These are phyloP conservation scores for Annona squamosa DNA, from an alignment of 164 flowering plant genomes.

Conservation along the genomic window DNA sequence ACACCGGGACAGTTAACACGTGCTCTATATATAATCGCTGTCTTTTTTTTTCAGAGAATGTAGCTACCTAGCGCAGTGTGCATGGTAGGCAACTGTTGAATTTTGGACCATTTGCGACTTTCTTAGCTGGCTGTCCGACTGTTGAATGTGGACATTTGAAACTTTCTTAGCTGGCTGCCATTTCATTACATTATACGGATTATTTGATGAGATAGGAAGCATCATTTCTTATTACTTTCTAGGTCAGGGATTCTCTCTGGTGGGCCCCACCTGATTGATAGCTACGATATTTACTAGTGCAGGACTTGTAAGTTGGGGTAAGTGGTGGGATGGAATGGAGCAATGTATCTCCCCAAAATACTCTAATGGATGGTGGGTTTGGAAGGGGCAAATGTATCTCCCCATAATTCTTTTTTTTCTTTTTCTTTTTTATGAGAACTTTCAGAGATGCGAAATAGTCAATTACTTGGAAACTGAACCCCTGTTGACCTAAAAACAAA, in stretches of 20 bases:
- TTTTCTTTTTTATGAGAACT: no score
- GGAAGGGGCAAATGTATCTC: not conserved
- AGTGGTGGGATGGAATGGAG: not conserved
- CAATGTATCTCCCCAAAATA: not conserved
- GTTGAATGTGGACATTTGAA: not conserved
- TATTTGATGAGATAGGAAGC: not conserved
- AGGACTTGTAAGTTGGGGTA: not conserved
- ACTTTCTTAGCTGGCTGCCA: not conserved
- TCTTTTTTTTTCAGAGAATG: no score
- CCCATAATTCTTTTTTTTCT: not conserved
- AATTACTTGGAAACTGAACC: not conserved
- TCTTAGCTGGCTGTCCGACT: not conserved
- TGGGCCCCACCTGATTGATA: not conserved
- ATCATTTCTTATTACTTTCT: no score
- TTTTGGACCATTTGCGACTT: not conserved
- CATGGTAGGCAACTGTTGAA: not conserved
- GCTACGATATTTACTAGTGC: not conserved
- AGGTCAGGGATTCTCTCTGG: not conserved
- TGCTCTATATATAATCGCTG: no score
- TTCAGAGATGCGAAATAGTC: no score
- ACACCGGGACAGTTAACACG: no score
- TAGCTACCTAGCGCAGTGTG: not conserved
- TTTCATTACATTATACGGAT: not conserved
- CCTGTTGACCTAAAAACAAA: not conserved
- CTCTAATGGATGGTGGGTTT: not conserved